A percentile compares a stretch with the other conserved stretches of the same genome.
phyloP scores from a whole-genome alignment of 2,329 filamentous ascomycete species.

The Sodiomyces alkalinus region DNA sequence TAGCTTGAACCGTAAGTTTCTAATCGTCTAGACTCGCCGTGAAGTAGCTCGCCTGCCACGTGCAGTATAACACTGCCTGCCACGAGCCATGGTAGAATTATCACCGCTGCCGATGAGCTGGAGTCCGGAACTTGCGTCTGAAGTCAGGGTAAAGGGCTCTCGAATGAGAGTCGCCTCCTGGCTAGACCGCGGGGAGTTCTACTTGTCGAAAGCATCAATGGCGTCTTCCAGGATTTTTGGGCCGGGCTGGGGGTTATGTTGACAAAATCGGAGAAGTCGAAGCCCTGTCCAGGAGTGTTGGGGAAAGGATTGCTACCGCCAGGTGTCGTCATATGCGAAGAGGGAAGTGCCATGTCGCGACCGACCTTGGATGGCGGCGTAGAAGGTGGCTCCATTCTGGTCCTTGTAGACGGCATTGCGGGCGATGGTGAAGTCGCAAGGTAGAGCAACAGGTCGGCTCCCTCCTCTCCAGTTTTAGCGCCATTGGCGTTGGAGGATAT shows the following conservation, averaged over 20 bases:
- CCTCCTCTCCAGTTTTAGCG: conserved; percentile 58
- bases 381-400: conserved; percentile 51
- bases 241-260: conserved; percentile 95
- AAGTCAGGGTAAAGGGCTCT: conserved; percentile 44
- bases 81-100: too few species aligned
- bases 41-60: too few species aligned
- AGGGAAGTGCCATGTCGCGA: conserved; percentile 53
- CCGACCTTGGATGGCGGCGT: conserved; percentile 56
- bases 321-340: conserved; percentile 80
- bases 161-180: conserved; percentile 70
- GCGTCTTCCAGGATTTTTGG: conserved; percentile 79
- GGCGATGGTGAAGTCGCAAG: conserved; percentile 85
- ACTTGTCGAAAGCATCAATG: conserved; percentile 34
- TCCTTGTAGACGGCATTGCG: conserved; percentile 40
- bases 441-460: conserved; percentile 66
- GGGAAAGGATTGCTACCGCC: conserved; percentile 54
- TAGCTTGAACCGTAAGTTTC: too few species aligned
- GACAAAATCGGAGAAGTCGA: conserved; percentile 94
- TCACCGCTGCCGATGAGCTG: too few species aligned
- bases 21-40: too few species aligned
- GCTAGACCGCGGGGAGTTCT: conserved; percentile 50
- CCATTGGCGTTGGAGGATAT: conserved; percentile 21
- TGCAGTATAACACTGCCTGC: too few species aligned
- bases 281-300: conserved; percentile 65
- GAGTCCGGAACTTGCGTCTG: too few species aligned